Conservation (phyloP, 352 stramenopile species). For the Phytophthora citrophthora region DNA sequence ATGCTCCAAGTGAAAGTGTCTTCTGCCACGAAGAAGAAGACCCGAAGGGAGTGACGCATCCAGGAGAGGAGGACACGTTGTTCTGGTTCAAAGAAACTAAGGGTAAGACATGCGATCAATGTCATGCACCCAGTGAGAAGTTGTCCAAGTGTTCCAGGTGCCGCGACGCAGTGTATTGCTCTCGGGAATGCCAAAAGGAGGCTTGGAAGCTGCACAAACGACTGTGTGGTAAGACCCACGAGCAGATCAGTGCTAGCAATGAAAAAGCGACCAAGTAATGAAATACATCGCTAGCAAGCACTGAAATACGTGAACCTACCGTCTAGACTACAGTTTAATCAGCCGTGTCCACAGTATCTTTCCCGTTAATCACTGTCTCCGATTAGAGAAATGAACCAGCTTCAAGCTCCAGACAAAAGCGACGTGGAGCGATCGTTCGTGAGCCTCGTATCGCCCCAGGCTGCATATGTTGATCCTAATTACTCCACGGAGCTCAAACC, state of each 20-base stretch:
- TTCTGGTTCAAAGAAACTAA: conserved; percentile 73
- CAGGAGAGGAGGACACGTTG: conserved; percentile 60
- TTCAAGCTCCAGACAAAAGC: conserved; percentile 1
- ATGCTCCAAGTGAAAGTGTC: conserved; percentile 45
- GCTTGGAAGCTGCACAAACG: conserved; percentile 85
- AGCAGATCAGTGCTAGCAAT: conserved; percentile 49
- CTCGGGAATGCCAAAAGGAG: conserved; percentile 77
- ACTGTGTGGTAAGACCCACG: conserved; percentile 62
- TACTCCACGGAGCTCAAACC: conserved; percentile 14
- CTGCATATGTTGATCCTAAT: background rate
- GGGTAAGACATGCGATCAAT: conserved; percentile 73
- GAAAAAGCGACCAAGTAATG: conserved; percentile 16
- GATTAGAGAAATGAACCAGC: background rate
- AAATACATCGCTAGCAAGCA: background rate
- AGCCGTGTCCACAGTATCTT: background rate
- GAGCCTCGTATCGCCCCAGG: background rate
- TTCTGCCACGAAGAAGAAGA: conserved; percentile 51
- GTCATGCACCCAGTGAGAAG: conserved; percentile 56
- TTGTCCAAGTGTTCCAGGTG: conserved; percentile 72
- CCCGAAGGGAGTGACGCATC: conserved; percentile 46
- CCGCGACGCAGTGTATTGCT: conserved; percentile 78
- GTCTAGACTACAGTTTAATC: background rate
- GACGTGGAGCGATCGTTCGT: conserved; percentile 2
- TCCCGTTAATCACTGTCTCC: background rate
- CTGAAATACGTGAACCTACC: conserved; percentile 5